A percentile compares a stretch with the other conserved stretches of the same genome.
Evolutionary conservation across 2,329 filamentous ascomycete genomes (phyloP).

Genomic region (Monosporascus sp.): DNA sequence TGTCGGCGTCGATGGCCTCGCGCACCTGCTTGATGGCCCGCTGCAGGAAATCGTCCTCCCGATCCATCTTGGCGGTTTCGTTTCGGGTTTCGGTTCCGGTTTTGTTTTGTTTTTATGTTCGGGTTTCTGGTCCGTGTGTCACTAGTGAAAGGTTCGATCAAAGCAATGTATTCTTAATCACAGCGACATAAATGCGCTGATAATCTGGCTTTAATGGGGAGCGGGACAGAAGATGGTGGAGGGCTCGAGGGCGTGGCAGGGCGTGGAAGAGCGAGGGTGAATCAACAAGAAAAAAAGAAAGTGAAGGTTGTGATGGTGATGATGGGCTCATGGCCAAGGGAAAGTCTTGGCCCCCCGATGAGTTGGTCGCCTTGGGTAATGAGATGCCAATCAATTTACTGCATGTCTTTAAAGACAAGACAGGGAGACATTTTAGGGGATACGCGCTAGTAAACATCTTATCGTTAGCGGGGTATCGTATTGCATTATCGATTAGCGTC

Average conservation of each 20-base stretch:
- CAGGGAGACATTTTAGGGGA: no score
- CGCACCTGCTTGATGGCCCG: conserved; percentile 96
- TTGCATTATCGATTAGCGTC: no score
- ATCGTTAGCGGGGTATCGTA: no score
- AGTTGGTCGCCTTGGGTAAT: neutral
- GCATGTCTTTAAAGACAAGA: neutral
- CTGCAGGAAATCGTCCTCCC: conserved; percentile 71
- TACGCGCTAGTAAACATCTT: no score
- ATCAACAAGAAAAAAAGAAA: neutral
- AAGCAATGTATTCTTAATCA: neutral
- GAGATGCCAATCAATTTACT: neutral
- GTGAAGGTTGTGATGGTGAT: neutral
- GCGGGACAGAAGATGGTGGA: neutral
- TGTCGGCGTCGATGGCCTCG: conserved; percentile 95
- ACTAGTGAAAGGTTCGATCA: neutral
- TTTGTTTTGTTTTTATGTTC: neutral
- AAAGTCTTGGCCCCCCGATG: neutral
- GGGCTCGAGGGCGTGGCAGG: neutral
- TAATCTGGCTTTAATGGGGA: neutral
- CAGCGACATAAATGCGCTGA: neutral
- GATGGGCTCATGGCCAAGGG: neutral
- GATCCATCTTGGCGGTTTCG: conserved; percentile 24
- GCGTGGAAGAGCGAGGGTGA: neutral
- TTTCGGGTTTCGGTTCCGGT: conserved; percentile 77
- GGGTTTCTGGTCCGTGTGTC: neutral